These are phyloP conservation scores for Holtermanniella nyarrowii DNA, from an alignment of 768 basidiomycete species.

Conservation along the genomic window DNA sequence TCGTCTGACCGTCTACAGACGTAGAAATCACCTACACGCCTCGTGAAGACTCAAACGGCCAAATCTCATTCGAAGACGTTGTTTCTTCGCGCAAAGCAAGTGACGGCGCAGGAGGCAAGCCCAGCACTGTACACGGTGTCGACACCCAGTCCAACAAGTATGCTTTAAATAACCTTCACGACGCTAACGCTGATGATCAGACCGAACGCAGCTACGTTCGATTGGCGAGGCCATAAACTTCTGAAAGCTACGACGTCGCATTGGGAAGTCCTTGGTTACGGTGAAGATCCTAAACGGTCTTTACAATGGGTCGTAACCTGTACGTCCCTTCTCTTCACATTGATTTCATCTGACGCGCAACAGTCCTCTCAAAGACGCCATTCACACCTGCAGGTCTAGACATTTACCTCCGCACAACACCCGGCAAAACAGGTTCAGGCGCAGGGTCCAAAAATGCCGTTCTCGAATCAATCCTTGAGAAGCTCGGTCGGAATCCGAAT, in stretches of 20 bases:
- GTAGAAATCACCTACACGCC: slow-evolving; percentile 44
- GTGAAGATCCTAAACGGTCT: slow-evolving; percentile 22
- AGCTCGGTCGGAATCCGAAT: slow-evolving; percentile 5
- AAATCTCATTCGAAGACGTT: slow-evolving; percentile 38
- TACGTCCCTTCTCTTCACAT: slow-evolving; percentile 9
- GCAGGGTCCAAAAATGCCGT: slow-evolving; percentile 4
- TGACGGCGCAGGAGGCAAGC: slow-evolving; percentile 22
- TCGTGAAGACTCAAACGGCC: slow-evolving; percentile 10
- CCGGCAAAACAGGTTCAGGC: slow-evolving; percentile 2
- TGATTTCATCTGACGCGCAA: slow-evolving; percentile 4
- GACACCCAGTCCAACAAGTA: too few species aligned
- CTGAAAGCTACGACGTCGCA: slow-evolving; percentile 42
- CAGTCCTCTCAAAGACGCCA: slow-evolving; percentile 45
- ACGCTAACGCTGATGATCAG: not conserved
- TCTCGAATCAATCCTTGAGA: slow-evolving; percentile 13
- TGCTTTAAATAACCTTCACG: not conserved
- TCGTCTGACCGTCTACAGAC: slow-evolving; percentile 17
- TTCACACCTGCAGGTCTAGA: slow-evolving; percentile 47
- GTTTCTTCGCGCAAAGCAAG: slow-evolving; percentile 41
- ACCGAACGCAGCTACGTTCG: slow-evolving; percentile 36
- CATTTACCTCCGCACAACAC: slow-evolving; percentile 38
- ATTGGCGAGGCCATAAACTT: slow-evolving; percentile 43
- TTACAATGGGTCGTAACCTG: slow-evolving; percentile 39
- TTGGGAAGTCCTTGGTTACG: slow-evolving; percentile 45
- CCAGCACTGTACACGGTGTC: too few species aligned